Percentiles rank a stretch among this genome's conserved stretches.
Evolutionary conservation across 148 eudicot species (phyloP).

Genomic region (Euryodendron excelsum): DNA sequence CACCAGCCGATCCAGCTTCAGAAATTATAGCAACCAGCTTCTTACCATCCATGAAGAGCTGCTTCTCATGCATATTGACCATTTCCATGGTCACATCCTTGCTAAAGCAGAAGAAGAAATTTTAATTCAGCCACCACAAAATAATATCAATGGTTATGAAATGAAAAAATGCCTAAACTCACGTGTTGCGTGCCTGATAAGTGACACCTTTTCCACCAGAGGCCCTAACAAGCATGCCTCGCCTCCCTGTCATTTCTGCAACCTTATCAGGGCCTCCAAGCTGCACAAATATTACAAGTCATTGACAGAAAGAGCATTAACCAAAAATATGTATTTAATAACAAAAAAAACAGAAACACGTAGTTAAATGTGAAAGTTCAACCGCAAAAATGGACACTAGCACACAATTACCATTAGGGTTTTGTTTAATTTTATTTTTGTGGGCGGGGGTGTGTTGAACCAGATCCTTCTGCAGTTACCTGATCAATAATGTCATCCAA

Average conservation of each 20-base stretch:
- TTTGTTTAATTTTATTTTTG: no score
- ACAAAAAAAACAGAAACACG: neutral
- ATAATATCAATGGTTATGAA: neutral
- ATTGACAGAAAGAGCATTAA: constrained; percentile 2
- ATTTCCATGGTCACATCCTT: constrained; percentile 96
- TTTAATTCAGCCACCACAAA: constrained; percentile 4
- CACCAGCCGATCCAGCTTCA: constrained; percentile 99
- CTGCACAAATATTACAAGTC: constrained; percentile 38
- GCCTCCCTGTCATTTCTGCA: constrained; percentile 94
- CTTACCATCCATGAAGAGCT: constrained; percentile 86
- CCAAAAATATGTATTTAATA: neutral
- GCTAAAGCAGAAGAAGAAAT: constrained; percentile 40
- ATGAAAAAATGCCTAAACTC: constrained; percentile 33
- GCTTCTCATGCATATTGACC: constrained; percentile 99
- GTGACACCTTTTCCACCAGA: constrained; percentile 92
- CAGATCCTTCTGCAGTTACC: constrained; percentile 36
- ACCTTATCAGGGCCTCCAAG: constrained; percentile 98
- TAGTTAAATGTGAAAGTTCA: neutral
- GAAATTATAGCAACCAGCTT: constrained; percentile 91
- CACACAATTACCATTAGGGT: neutral
- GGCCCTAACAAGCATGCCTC: constrained; percentile 91
- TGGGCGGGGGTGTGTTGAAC: neutral
- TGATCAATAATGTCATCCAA: constrained; percentile 96
- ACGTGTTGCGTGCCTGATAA: constrained; percentile 93
- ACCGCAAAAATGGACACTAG: neutral